Conservation (phyloP, 208 protist genomes). For the Wallacemonas rigidus region DNA sequence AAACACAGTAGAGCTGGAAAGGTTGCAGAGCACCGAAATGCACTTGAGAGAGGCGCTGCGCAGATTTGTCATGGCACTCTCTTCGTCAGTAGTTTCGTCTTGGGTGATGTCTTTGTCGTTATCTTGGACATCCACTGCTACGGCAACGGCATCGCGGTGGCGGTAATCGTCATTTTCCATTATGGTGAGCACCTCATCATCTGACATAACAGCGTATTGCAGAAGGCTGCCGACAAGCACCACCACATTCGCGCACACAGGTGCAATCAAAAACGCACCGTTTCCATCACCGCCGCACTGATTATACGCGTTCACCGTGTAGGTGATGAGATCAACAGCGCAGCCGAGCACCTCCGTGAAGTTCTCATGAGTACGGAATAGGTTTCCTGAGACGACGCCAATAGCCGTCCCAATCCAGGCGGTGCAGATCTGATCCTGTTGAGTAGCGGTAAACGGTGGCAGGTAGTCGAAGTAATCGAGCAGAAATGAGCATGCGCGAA, state of each 20-base stretch:
- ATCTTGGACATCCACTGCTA: slow-evolving; percentile 46
- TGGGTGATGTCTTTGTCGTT: slow-evolving; percentile 71
- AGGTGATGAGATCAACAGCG: slow-evolving; percentile 69
- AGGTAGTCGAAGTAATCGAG: slow-evolving; percentile 90
- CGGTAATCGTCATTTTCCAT: slow-evolving; percentile 80
- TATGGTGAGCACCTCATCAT: slow-evolving; percentile 77
- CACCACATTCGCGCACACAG: slow-evolving; percentile 37
- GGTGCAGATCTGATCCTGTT: slow-evolving; percentile 35
- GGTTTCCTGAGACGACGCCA: slow-evolving; percentile 39
- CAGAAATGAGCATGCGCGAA: slow-evolving; percentile 72
- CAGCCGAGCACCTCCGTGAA: slow-evolving; percentile 57
- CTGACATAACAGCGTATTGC: slow-evolving; percentile 56
- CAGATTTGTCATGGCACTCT: slow-evolving; percentile 70
- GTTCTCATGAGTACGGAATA: slow-evolving; percentile 25
- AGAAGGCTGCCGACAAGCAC: slow-evolving; percentile 57
- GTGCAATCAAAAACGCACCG: slow-evolving; percentile 41
- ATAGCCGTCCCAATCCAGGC: slow-evolving; percentile 61
- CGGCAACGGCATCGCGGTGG: slow-evolving; percentile 52
- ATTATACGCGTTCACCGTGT: slow-evolving; percentile 60
- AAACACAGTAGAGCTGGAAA: slow-evolving; percentile 52
- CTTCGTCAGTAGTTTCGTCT: slow-evolving; percentile 66
- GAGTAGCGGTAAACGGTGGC: slow-evolving; percentile 29
- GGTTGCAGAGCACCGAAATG: slow-evolving; percentile 63
- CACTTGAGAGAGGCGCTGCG: slow-evolving; percentile 73
- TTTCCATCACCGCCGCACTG: slow-evolving; percentile 55